These are phyloP conservation scores for Tephrocybe sp. DNA, from an alignment of 768 basidiomycete species.

Conservation along the genomic window DNA sequence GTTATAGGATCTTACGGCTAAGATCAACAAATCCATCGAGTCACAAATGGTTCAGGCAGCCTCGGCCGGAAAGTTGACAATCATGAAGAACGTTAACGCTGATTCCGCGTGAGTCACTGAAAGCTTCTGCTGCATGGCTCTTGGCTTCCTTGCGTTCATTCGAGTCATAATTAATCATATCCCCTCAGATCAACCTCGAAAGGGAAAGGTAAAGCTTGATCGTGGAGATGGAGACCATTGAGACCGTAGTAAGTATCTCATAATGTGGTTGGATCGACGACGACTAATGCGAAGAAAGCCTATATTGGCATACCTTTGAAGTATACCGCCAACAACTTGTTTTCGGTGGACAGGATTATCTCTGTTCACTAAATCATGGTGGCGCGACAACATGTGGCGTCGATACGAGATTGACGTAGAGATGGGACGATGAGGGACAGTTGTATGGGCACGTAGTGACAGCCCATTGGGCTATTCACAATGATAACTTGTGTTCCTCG, in stretches of 20 bases:
- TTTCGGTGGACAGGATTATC: too few species aligned
- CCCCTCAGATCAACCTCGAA: conserved; percentile 15
- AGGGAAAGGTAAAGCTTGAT: conserved; percentile 19
- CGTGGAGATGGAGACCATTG: not conserved
- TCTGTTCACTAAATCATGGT: too few species aligned
- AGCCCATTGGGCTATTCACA: too few species aligned
- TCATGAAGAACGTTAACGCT: conserved; percentile 74
- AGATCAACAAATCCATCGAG: conserved; percentile 92
- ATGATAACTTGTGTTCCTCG: too few species aligned
- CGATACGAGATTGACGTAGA: too few species aligned
- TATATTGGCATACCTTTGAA: not conserved
- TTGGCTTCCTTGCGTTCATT: not conserved
- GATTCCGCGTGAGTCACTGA: conserved; percentile 35
- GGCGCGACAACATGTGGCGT: too few species aligned
- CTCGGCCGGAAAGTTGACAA: conserved; percentile 85
- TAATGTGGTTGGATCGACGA: conserved; percentile 1
- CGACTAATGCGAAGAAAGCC: not conserved
- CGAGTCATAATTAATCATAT: not conserved
- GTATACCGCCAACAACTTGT: too few species aligned
- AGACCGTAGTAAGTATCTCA: not conserved
- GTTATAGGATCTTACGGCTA: conserved; percentile 75
- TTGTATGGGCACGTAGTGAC: too few species aligned
- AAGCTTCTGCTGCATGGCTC: too few species aligned
- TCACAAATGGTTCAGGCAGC: conserved; percentile 89
- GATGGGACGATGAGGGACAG: too few species aligned